Evolutionary conservation across 306 rosid genomes (phyloP), one percentile per base, ranked within the genome.

Genomic region (Ormosia emarginata): DNA sequence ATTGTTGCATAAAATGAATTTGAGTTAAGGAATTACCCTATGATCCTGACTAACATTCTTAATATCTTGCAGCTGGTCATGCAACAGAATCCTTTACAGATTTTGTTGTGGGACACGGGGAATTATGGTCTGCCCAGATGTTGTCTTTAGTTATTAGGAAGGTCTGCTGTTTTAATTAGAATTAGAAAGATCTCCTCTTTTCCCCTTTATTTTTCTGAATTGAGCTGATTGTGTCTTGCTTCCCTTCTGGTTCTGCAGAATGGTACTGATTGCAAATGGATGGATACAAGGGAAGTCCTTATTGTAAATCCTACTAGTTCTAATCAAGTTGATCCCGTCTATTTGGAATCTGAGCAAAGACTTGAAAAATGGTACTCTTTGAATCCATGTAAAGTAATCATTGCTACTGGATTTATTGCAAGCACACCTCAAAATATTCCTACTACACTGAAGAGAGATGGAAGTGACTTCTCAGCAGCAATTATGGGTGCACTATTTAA

Each of bases 71-170:
- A 95, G 99, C 99, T 85, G 98, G 99, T 86, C 97, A 95, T 90
- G 97, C 93, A 33, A 95, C 98, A 8, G 99, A 95, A 86, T 95
- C 99, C 66, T 95, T 95, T 82, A 74, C 93, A 44, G 99, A 95
- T 85, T 95, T 95, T 90, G 97, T 95, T 80, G 99, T 95, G 29
- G 99, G 99, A 36, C 94, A 95, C n/a, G 99, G 99, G 78, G 99
- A 95, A 78, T 88, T 95, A 79, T 95, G 99, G 99, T 95, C 97
- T 75, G 99, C 98, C 56, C 95, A 94, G 75, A 68, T 95, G 90
- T 62, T 95, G 87, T 94, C 98, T 46, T 77, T 85, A 70, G 90
- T 88, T 81, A 74, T 95, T 76, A 91, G 91, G 83, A 90, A 92
- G 97, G 99, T 95, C 50, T 75, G 85, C 30, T 82, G 61, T 41